Evolutionary conservation across 345 rosid species (phyloP).

Genomic region (Hirschfeldia incana): DNA sequence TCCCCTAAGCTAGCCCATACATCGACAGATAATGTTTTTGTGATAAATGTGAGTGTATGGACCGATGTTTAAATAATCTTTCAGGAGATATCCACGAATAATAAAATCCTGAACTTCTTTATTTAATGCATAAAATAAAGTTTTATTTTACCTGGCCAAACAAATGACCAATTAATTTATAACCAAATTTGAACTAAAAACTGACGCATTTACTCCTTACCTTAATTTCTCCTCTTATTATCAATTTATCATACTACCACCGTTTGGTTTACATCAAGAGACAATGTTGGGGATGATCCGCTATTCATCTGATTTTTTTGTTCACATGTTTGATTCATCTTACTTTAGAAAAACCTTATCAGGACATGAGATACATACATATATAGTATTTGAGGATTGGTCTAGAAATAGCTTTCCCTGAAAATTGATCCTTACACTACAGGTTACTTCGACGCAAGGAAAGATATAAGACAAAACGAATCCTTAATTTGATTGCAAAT

Average conservation of each 20-base stretch:
- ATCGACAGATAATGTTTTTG: slow-evolving; percentile 29
- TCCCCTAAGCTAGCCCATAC: slow-evolving; percentile 38
- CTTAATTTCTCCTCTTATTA: not conserved
- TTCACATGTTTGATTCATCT: not conserved
- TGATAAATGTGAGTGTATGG: not conserved
- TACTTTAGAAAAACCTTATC: not conserved
- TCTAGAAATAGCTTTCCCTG: slow-evolving; percentile 6
- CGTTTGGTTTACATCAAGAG: not conserved
- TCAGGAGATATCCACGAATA: not conserved
- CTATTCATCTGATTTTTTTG: not conserved
- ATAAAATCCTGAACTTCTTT: not conserved
- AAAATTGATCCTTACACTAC: slow-evolving; percentile 18
- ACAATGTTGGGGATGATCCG: slow-evolving; percentile 29
- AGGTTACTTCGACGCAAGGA: slow-evolving; percentile 21
- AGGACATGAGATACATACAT: not conserved
- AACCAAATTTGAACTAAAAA: not conserved
- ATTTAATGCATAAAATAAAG: not conserved
- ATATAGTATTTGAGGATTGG: not conserved
- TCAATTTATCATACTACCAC: not conserved
- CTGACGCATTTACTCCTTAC: not conserved
- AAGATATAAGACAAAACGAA: slow-evolving; percentile 25
- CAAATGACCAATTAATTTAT: not conserved
- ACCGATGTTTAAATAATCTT: not conserved
- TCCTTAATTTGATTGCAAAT: not conserved
- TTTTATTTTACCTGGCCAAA: not conserved